phyloP scores from a whole-genome alignment of 2,329 filamentous ascomycete genomes.

The Teratosphaeriaceae sp. region DNA sequence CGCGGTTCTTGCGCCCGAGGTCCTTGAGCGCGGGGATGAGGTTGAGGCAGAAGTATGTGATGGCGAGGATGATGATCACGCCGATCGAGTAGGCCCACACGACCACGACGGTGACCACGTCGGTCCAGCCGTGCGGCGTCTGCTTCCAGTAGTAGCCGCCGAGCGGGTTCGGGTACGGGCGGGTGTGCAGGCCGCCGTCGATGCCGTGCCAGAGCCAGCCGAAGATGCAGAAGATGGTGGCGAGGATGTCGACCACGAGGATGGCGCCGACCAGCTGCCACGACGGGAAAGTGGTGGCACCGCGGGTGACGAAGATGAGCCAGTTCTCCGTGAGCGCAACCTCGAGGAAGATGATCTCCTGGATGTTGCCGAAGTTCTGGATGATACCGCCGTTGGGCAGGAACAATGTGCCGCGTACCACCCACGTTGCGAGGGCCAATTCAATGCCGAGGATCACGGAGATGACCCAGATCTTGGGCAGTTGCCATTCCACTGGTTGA shows the following conservation, averaged over 20 bases:
- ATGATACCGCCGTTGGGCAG: constrained; percentile 64
- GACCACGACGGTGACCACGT: constrained; percentile 59
- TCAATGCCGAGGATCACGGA: constrained; percentile 61
- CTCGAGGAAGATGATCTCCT: constrained; percentile 47
- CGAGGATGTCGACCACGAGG: constrained; percentile 62
- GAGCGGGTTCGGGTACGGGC: constrained; percentile 36
- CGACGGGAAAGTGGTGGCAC: constrained; percentile 65
- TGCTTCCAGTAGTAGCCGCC: constrained; percentile 28
- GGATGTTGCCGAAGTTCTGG: constrained; percentile 42
- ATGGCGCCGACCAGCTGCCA: constrained; percentile 69
- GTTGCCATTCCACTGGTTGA: constrained; percentile 71
- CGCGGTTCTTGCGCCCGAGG: constrained; percentile 57
- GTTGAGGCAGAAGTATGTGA: constrained; percentile 59
- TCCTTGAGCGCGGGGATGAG: constrained; percentile 53
- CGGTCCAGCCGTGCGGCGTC: constrained; percentile 43
- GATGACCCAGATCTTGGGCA: constrained; percentile 77
- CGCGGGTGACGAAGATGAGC: constrained; percentile 50
- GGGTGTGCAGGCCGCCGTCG: constrained; percentile 36
- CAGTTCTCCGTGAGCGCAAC: constrained; percentile 48
- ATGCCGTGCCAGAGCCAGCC: constrained; percentile 60
- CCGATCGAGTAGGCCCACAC: constrained; percentile 62
- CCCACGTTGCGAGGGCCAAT: constrained; percentile 65
- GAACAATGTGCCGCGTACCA: constrained; percentile 65
- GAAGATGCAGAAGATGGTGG: constrained; percentile 69
- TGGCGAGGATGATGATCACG: constrained; percentile 58